phyloP scores from a whole-genome alignment of 345 rosid genomes.

The Euphorbia tirucalli region DNA sequence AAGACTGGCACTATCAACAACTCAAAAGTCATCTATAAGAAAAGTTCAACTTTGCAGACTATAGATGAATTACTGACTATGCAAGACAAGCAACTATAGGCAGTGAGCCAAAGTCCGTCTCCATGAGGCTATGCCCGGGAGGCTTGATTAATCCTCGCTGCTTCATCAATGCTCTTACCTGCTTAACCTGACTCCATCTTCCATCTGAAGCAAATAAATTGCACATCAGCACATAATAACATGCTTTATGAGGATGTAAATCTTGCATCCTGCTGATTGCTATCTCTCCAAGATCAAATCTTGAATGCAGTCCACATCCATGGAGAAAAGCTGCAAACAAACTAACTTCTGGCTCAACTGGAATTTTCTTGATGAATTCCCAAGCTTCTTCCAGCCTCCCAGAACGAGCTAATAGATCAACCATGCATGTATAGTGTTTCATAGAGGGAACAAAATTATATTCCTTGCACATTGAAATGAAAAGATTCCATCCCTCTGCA shows the following conservation, averaged over 20 bases:
- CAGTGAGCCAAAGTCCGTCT: constrained; percentile 35
- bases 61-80: not conserved
- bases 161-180: constrained; percentile 69
- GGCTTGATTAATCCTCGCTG: constrained; percentile 54
- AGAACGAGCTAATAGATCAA: constrained; percentile 82
- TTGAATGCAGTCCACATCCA: constrained; percentile 79
- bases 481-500: constrained; percentile 67
- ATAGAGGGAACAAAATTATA: constrained; percentile 59
- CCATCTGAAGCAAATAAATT: constrained; percentile 85
- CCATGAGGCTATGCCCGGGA: constrained; percentile 54
- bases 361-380: constrained; percentile 66
- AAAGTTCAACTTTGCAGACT: too few relatives aligned
- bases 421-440: constrained; percentile 77
- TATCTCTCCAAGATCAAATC: constrained; percentile 76
- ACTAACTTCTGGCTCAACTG: constrained; percentile 54
- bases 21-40: not conserved
- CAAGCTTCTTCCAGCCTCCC: constrained; percentile 85
- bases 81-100: constrained; percentile 30
- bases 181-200: constrained; percentile 68
- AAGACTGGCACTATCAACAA: constrained; percentile 27
- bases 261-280: constrained; percentile 63
- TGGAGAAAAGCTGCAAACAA: constrained; percentile 80
- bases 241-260: constrained; percentile 62
- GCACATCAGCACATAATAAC: constrained; percentile 71
- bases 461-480: constrained; percentile 57